Evolutionary conservation across 768 basidiomycete species (phyloP).

Genomic region (Lentinula aciculospora): DNA sequence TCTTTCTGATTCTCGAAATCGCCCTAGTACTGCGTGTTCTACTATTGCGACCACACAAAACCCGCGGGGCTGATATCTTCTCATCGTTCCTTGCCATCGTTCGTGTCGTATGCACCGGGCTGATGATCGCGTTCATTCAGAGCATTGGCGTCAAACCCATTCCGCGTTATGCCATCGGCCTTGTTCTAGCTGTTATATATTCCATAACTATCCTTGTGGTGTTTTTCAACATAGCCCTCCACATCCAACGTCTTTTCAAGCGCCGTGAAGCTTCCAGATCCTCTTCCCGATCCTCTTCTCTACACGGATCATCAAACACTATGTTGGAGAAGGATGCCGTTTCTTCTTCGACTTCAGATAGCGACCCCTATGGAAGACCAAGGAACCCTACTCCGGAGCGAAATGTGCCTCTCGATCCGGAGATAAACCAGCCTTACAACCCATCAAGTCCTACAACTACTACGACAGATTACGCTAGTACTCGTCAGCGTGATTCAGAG

Average conservation of each 20-base stretch:
- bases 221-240: conserved; percentile 59
- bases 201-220: conserved; percentile 66
- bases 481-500: conserved; percentile 5
- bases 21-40: conserved; percentile 49
- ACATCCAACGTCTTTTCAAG: conserved; percentile 29
- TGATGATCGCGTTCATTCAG: conserved; percentile 76
- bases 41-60: conserved; percentile 57
- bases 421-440: conserved; percentile 27
- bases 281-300: conserved; percentile 5
- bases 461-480: conserved; percentile 3
- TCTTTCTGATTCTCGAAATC: conserved; percentile 62
- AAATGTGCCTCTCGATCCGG: conserved; percentile 24
- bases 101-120: conserved; percentile 61
- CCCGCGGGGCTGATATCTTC: conserved; percentile 67
- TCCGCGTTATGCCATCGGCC: conserved; percentile 75
- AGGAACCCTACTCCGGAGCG: conserved; percentile 35
- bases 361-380: conserved; percentile 18
- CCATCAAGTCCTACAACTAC: conserved; percentile 18
- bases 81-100: conserved; percentile 60
- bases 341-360: conserved; percentile 3
- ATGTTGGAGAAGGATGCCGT: conserved; percentile 23
- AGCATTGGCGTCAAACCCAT: conserved; percentile 62
- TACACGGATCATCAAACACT: conserved; percentile 11
- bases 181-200: conserved; percentile 66
- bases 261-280: conserved; percentile 6